Base-by-base conservation (phyloP, 2,329 filamentous ascomycete species). In the Penicillium sp. region DNA sequence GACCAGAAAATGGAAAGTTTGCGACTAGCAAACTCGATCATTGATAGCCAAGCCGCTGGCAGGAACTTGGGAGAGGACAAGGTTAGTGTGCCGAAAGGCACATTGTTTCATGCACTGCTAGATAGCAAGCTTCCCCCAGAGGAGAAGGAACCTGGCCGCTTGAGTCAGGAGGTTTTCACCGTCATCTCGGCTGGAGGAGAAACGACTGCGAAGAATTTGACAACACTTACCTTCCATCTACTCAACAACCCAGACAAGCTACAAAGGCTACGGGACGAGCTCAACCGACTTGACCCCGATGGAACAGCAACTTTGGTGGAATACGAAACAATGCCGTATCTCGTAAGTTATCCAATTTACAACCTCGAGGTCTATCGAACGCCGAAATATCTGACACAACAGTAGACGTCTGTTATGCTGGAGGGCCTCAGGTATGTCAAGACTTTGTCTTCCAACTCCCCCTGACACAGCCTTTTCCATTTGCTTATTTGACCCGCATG, bases 71-170 rank as follows among this genome's bases (percentile, higher is more conserved):
- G 21, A 6, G 21, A 49, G 6, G 31, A 39, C 2, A 51, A 61
- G 23, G 21, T 15, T 5, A 27, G 8, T 19, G 36, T 60, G 3
- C 58, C 51, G 8, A 55, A 55, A 41, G 44, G 44, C 7, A 62
- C 58, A n/a, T 31, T 62, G 23, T 43, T 68, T 75, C 35, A 69
- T 31, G 68, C 66, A 12, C 29, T 73, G 17, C 42, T 76, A 10
- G 65, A 75, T 29, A 75, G 73, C 1, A 61, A 70, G 1, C 57
- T 79, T 23, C 72, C 64, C 35, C 62, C 55, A 1, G 65, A 74
- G 13, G 75, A 80, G 47, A 77, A 74, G 55, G 66, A 42, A 0
- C 35, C 62, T 4, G 49, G 39, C 13, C 65, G 70, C 12, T 52
- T 73, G 19, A 59, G 63, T 7, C 63, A 70, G 39, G 70, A 73